phyloP scores from a whole-genome alignment of 768 basidiomycete species.

The Gymnopilus junonius region DNA sequence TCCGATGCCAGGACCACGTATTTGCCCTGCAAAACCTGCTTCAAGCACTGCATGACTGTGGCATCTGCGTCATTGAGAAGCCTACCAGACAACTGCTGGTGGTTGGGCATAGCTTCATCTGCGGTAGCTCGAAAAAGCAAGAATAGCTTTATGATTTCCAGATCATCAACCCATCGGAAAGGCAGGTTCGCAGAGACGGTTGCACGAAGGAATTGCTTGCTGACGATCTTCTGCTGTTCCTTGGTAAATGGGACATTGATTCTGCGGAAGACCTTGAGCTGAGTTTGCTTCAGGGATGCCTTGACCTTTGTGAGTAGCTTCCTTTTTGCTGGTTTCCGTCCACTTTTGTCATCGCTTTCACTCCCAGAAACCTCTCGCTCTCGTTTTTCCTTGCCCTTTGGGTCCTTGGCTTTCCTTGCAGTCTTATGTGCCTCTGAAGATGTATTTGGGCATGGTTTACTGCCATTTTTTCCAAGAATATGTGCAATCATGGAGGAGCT shows the following conservation, averaged over 20 bases:
- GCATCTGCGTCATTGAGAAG: conserved; percentile 24
- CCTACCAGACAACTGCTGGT: conserved; percentile 19
- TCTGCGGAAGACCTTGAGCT: no score
- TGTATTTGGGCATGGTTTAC: conserved; percentile 24
- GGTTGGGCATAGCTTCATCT: conserved; percentile 22
- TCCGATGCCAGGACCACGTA: conserved; percentile 24
- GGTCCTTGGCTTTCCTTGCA: no score
- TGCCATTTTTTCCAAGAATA: conserved; percentile 19
- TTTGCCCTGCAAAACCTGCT: conserved; percentile 8
- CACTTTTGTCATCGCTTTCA: conserved; percentile 8
- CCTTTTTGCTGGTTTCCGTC: conserved; percentile 14
- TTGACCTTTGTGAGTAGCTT: conserved; percentile 22
- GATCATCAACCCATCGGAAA: conserved; percentile 31
- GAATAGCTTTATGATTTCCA: conserved; percentile 30
- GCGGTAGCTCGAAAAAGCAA: conserved; percentile 31
- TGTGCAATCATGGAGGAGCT: conserved; percentile 31
- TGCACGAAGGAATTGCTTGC: no score
- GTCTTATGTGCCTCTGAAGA: no score
- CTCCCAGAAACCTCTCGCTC: no score
- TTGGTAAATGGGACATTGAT: conserved; percentile 28
- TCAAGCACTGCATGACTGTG: conserved; percentile 16
- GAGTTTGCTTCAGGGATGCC: conserved; percentile 19
- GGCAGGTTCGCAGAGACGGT: no score
- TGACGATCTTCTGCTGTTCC: conserved; percentile 14
- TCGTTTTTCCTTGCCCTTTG: conserved; percentile 15